Evolutionary conservation across 108 stramenopile genomes (phyloP).

Genomic region (Nitzschia sp.): DNA sequence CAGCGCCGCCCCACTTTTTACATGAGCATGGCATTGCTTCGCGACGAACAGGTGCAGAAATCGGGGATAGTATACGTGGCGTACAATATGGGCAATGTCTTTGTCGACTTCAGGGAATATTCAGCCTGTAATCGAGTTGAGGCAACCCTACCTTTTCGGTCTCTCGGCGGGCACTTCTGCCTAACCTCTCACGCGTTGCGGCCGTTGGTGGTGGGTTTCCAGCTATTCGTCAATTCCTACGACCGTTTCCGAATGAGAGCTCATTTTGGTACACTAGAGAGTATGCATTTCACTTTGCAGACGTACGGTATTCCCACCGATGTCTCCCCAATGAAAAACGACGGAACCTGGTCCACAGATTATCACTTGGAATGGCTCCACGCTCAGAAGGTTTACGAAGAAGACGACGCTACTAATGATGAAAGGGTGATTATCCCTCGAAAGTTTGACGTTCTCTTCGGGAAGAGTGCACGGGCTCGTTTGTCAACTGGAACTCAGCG

Average conservation of each 20-base stretch:
- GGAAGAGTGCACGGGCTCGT: conserved; percentile 2
- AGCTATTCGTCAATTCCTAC: conserved; percentile 7
- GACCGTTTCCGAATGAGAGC: conserved; percentile 9
- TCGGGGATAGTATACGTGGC: conserved; percentile 10
- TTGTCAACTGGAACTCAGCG: conserved; percentile 15
- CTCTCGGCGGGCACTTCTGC: conserved; percentile 19
- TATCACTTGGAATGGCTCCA: conserved; percentile 20
- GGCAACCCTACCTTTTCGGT: neutral
- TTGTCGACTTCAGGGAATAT: neutral
- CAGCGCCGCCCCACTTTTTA: conserved; percentile 1
- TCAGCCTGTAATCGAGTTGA: neutral
- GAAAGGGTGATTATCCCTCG: conserved; percentile 7
- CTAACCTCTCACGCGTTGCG: conserved; percentile 12
- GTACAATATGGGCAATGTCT: neutral
- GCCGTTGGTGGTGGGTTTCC: conserved; percentile 4
- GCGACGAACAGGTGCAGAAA: conserved; percentile 25
- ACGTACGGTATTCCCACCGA: conserved; percentile 31
- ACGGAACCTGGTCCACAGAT: conserved; percentile 8
- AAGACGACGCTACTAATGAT: neutral
- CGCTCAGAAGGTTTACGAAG: neutral
- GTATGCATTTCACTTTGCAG: conserved; percentile 21
- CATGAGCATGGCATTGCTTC: neutral
- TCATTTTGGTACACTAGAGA: conserved; percentile 10
- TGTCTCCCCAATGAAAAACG: neutral
- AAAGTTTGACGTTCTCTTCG: conserved; percentile 36